These are phyloP conservation scores for Trichocladium uniseriatum DNA, from an alignment of 495 filamentous ascomycete genomes.

Conservation along the genomic window DNA sequence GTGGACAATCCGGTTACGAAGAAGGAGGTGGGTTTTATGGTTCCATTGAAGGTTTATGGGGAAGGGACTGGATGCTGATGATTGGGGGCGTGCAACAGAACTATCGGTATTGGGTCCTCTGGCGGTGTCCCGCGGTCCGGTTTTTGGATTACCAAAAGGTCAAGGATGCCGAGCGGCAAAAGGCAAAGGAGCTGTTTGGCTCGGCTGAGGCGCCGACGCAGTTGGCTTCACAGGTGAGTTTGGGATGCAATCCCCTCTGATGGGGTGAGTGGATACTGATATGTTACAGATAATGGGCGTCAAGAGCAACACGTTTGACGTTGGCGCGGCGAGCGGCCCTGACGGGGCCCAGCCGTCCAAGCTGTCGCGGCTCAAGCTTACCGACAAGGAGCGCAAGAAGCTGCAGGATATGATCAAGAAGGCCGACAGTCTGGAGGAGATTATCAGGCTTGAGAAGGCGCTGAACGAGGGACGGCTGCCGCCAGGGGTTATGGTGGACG, in stretches of 20 bases:
- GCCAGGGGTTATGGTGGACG: slow-evolving; percentile 48
- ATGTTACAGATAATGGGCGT: slow-evolving; percentile 64
- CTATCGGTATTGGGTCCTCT: slow-evolving; percentile 88
- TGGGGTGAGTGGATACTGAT: not conserved
- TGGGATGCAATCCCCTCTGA: too few relatives aligned
- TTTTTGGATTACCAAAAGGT: slow-evolving; percentile 94
- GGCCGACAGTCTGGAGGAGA: slow-evolving; percentile 80
- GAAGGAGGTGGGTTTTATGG: slow-evolving; percentile 64
- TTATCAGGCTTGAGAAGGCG: slow-evolving; percentile 72
- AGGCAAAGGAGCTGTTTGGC: slow-evolving; percentile 75
- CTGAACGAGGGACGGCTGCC: slow-evolving; percentile 80
- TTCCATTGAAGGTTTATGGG: not conserved
- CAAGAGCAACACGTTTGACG: slow-evolving; percentile 76
- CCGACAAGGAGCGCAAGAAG: slow-evolving; percentile 71
- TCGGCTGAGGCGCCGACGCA: slow-evolving; percentile 63
- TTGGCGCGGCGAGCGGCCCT: slow-evolving; percentile 35
- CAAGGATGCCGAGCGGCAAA: slow-evolving; percentile 68
- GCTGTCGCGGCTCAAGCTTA: slow-evolving; percentile 51
- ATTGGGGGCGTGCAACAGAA: slow-evolving; percentile 46
- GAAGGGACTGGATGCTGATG: slow-evolving; percentile 2
- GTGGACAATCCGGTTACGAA: slow-evolving; percentile 81
- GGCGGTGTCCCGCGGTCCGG: slow-evolving; percentile 70
- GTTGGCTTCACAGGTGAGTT: slow-evolving; percentile 52
- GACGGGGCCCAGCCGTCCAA: slow-evolving; percentile 43
- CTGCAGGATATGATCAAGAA: slow-evolving; percentile 46